Conservation (phyloP, 805 yeast genomes). For the Saturnispora halmiae region DNA sequence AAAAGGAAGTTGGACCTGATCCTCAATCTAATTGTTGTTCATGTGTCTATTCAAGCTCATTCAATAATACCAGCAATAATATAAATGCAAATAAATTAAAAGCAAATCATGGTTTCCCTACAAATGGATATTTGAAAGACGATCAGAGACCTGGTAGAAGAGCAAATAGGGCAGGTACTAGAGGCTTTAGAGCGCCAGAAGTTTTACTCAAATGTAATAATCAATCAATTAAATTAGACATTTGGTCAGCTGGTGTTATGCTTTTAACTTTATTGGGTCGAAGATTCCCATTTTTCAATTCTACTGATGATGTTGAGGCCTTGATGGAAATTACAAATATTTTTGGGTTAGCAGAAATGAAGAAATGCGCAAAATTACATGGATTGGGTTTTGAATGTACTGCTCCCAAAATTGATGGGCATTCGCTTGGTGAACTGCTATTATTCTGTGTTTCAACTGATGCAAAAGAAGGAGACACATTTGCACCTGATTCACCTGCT, state of each 20-base stretch:
- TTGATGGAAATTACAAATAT: slow-evolving; percentile 72
- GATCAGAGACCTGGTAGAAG: slow-evolving; percentile 84
- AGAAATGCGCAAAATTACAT: slow-evolving; percentile 71
- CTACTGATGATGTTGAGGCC: slow-evolving; percentile 90
- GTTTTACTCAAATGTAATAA: slow-evolving; percentile 79
- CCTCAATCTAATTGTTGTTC: slow-evolving; percentile 40
- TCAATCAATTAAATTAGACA: slow-evolving; percentile 73
- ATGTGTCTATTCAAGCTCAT: slow-evolving; percentile 30
- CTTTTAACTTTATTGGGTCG: slow-evolving; percentile 67
- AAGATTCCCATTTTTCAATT: slow-evolving; percentile 88
- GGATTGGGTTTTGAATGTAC: slow-evolving; percentile 78
- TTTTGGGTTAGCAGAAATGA: slow-evolving; percentile 68
- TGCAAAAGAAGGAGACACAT: slow-evolving; percentile 42
- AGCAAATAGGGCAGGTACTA: slow-evolving; percentile 94
- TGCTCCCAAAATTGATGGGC: slow-evolving; percentile 39
- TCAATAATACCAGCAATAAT: slow-evolving; percentile 25
- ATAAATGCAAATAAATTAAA: background rate
- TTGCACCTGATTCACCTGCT: slow-evolving; percentile 66
- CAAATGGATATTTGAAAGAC: slow-evolving; percentile 71
- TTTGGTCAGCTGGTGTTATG: slow-evolving; percentile 91
- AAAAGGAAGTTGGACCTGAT: slow-evolving; percentile 36
- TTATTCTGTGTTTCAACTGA: slow-evolving; percentile 38
- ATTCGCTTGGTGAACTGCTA: slow-evolving; percentile 35
- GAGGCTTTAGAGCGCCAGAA: slow-evolving; percentile 94
- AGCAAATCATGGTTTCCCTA: slow-evolving; percentile 25